Evolutionary conservation across 1,284 basidiomycete genomes (phyloP).

Genomic region (Austroboletus niveus): DNA sequence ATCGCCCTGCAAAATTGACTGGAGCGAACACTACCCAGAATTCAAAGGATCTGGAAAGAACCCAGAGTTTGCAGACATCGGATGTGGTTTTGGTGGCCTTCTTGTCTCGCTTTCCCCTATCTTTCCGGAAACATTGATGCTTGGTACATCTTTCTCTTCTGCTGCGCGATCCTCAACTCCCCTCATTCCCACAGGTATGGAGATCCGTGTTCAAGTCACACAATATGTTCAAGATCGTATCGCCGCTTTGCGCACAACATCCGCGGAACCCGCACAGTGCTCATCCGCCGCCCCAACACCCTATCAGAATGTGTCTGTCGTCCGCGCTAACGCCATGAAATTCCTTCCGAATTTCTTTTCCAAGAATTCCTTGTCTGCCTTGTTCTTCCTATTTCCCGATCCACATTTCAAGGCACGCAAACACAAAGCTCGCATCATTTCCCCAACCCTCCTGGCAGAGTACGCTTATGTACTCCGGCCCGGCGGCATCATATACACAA

Average conservation of each 20-base stretch:
- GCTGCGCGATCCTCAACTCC: conserved; percentile 1
- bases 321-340: conserved; percentile 98
- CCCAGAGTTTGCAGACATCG: conserved; percentile 96
- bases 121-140: conserved; percentile 91
- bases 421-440: conserved; percentile 98
- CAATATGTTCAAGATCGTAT: conserved; percentile 97
- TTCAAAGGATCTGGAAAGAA: conserved; percentile 56
- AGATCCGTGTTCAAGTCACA: conserved; percentile 95
- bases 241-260: conserved; percentile 70
- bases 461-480: conserved; percentile 93
- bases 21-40: conserved; percentile 83
- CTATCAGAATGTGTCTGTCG: conserved; percentile 92
- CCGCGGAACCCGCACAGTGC: conserved; percentile 33
- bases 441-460: conserved; percentile 88
- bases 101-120: conserved; percentile 88
- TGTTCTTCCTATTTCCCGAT: conserved; percentile 99
- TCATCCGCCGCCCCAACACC: conserved; percentile 30
- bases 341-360: conserved; percentile 97
- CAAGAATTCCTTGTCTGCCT: conserved; percentile 85
- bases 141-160: conserved; percentile 60
- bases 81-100: conserved; percentile 97
- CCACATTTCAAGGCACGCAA: conserved; percentile 98
- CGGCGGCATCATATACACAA: conserved; percentile 95
- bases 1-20: conserved; percentile 81
- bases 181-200: conserved; percentile 67